These are phyloP conservation scores for Nitzschia putrida DNA, from an alignment of 108 stramenopile genomes.

Conservation along the genomic window DNA sequence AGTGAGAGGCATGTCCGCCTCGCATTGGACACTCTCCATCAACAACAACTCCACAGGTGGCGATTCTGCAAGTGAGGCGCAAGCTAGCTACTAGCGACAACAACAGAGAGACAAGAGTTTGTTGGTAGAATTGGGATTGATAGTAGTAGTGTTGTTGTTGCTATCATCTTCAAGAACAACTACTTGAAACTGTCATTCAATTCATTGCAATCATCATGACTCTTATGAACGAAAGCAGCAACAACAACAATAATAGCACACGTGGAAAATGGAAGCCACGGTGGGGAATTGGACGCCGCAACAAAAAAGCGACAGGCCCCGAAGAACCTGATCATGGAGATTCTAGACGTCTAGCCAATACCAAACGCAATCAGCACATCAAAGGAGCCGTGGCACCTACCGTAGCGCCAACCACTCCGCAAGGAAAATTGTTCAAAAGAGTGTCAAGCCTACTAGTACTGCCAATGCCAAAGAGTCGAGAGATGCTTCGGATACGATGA, in stretches of 20 bases:
- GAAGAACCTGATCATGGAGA: slow-evolving; percentile 18
- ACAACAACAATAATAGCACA: slow-evolving; percentile 3
- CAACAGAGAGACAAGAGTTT: too few relatives aligned
- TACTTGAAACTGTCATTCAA: neutral
- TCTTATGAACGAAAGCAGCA: neutral
- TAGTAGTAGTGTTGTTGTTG: neutral
- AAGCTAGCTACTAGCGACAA: too few relatives aligned
- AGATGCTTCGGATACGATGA: slow-evolving; percentile 20
- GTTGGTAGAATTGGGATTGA: too few relatives aligned
- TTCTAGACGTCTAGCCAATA: neutral
- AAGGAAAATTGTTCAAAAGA: too few relatives aligned
- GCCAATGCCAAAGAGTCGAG: neutral
- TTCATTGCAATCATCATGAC: too few relatives aligned
- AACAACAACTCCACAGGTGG: too few relatives aligned
- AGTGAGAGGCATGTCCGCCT: too few relatives aligned
- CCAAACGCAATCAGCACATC: slow-evolving; percentile 1
- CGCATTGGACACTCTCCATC: too few relatives aligned
- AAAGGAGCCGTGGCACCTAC: too few relatives aligned
- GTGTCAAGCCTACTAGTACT: too few relatives aligned
- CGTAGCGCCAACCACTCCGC: too few relatives aligned
- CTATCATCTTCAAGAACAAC: neutral
- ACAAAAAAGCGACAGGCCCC: neutral
- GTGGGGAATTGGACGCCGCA: slow-evolving; percentile 6
- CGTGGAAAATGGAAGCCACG: slow-evolving; percentile 14
- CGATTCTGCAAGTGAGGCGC: too few relatives aligned